phyloP scores from a whole-genome alignment of 805 yeast genomes.

The Spathaspora gorwiae region DNA sequence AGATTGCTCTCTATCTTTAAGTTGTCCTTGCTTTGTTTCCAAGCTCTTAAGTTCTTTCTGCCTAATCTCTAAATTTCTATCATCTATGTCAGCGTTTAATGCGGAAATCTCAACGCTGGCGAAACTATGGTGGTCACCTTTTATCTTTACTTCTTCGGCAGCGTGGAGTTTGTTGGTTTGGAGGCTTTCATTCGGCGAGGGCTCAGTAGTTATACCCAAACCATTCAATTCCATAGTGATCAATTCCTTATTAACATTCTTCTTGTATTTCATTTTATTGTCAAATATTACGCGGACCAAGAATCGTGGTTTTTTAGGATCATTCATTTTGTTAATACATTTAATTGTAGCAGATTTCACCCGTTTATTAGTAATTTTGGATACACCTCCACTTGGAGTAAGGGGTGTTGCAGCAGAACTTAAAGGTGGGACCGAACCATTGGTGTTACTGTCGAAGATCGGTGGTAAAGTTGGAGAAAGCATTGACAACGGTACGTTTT shows the following conservation, averaged over 20 bases:
- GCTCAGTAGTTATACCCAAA: conserved; percentile 2
- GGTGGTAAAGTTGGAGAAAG: conserved; percentile 32
- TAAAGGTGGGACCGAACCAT: background rate
- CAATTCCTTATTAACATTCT: conserved; percentile 1
- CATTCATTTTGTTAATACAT: conserved; percentile 28
- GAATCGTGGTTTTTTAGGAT: conserved; percentile 14
- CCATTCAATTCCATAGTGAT: conserved; percentile 8
- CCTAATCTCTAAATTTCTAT: conserved; percentile 1
- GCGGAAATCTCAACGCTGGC: background rate
- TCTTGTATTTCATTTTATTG: conserved; percentile 14
- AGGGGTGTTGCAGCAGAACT: background rate
- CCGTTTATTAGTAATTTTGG: conserved; percentile 6
- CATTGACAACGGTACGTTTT: conserved; percentile 23
- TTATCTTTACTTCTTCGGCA: background rate
- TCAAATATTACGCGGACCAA: conserved; percentile 16
- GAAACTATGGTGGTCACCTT: background rate
- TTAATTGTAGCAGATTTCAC: conserved; percentile 8
- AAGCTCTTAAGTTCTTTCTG: background rate
- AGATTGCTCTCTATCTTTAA: conserved; percentile 3
- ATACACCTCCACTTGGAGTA: background rate
- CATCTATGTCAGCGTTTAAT: background rate
- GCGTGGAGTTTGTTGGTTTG: no score
- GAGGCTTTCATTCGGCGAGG: no score
- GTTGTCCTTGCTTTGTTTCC: conserved; percentile 2
- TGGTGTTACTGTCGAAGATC: conserved; percentile 13